Conservation (phyloP, 768 basidiomycete genomes). For the Lentinula boryana region DNA sequence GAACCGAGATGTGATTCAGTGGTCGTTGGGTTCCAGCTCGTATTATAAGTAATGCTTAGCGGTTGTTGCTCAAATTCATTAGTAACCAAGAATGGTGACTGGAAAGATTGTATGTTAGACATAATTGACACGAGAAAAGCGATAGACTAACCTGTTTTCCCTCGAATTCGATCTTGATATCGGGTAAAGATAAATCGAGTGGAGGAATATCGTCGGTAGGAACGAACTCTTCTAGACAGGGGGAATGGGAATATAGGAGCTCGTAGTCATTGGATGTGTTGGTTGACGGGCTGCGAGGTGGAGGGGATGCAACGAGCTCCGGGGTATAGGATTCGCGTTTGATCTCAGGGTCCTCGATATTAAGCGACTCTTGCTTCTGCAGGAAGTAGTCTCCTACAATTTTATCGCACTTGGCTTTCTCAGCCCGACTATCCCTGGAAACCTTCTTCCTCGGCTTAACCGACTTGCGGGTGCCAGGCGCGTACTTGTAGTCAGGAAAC, state of each 20-base stretch:
- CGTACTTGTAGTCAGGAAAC: conserved; percentile 53
- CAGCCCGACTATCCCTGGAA: conserved; percentile 22
- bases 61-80: background rate
- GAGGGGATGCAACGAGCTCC: background rate
- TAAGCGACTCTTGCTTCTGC: conserved; percentile 4
- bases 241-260: background rate
- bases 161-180: conserved; percentile 12
- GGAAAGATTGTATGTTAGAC: background rate
- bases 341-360: background rate
- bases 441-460: conserved; percentile 29
- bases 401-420: conserved; percentile 31
- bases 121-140: background rate
- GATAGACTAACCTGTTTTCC: background rate
- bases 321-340: background rate
- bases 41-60: background rate
- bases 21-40: background rate
- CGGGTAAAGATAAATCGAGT: conserved; percentile 20
- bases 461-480: conserved; percentile 27
- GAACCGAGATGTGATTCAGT: background rate
- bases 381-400: conserved; percentile 21
- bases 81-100: background rate
- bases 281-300: conserved; percentile 5
- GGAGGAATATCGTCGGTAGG: conserved; percentile 28
- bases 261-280: conserved; percentile 1
- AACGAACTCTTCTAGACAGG: conserved; percentile 18